phyloP scores from a whole-genome alignment of 345 rosid genomes.

The Gossypium rotundifolium region DNA sequence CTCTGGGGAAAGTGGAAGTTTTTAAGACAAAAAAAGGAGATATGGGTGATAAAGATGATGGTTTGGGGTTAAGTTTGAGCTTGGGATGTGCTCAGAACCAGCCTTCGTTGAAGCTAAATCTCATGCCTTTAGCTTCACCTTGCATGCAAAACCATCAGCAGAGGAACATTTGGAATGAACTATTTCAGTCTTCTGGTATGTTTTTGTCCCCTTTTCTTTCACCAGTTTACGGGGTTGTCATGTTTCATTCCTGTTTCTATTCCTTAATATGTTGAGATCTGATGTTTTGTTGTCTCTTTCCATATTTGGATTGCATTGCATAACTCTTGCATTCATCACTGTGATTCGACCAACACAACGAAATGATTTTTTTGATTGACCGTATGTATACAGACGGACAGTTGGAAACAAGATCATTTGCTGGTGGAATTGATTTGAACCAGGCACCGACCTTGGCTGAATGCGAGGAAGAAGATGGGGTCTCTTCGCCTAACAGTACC shows the following conservation, averaged over 20 bases:
- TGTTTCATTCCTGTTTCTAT: background rate
- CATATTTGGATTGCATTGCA: background rate
- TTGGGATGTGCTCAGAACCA: constrained; percentile 35
- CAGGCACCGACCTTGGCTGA: constrained; percentile 36
- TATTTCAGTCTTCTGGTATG: constrained; percentile 53
- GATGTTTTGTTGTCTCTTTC: background rate
- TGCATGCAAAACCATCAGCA: constrained; percentile 29
- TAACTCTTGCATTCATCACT: background rate
- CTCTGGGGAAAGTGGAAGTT: background rate
- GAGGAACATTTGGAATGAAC: constrained; percentile 36
- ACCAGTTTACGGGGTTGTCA: background rate
- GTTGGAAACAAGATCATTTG: constrained; percentile 39
- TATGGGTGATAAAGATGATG: constrained; percentile 58
- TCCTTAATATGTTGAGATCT: constrained; percentile 1
- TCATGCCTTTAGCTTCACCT: constrained; percentile 33
- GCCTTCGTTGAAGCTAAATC: constrained; percentile 36
- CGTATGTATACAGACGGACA: constrained; percentile 34
- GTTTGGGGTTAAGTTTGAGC: constrained; percentile 46
- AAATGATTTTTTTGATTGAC: background rate
- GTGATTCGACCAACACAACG: background rate
- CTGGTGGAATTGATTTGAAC: constrained; percentile 61
- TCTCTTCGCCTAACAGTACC: constrained; percentile 81
- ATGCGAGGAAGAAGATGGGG: constrained; percentile 49
- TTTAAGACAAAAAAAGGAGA: background rate
- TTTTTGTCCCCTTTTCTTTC: background rate